Conservation (phyloP, 2,329 filamentous ascomycete species). For the Paraconiothyrium brasiliense region DNA sequence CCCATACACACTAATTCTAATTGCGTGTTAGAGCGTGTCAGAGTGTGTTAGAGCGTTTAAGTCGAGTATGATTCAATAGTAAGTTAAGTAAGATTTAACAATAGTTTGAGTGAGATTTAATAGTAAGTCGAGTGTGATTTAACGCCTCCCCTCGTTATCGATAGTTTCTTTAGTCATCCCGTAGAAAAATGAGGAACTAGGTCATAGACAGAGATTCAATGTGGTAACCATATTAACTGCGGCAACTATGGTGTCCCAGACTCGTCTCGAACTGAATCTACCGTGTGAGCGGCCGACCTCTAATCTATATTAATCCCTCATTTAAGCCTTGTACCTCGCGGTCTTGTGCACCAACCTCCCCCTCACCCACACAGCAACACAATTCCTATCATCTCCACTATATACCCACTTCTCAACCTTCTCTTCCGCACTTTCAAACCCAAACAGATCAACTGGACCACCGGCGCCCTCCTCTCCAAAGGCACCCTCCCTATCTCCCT, state of each 20-base stretch:
- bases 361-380: constrained; percentile 86
- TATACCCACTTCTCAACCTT: constrained; percentile 93
- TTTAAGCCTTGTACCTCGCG: constrained; percentile 19
- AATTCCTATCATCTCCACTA: constrained; percentile 92
- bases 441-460: constrained; percentile 86
- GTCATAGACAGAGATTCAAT: too few species aligned
- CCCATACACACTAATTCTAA: too few species aligned
- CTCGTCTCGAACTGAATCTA: not conserved
- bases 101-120: too few species aligned
- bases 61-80: too few species aligned
- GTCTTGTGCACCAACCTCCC: constrained; percentile 78
- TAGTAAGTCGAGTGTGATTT: too few species aligned
- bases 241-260: not conserved
- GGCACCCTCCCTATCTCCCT: constrained; percentile 45
- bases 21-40: too few species aligned
- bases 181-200: too few species aligned
- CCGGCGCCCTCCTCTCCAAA: constrained; percentile 49
- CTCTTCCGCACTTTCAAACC: constrained; percentile 89
- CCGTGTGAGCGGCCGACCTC: not conserved
- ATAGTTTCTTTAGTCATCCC: too few species aligned
- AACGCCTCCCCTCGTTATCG: too few species aligned
- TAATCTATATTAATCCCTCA: not conserved
- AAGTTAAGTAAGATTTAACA: too few species aligned
- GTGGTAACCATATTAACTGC: too few species aligned
- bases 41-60: too few species aligned